Percentiles rank a stretch among this genome's conserved stretches.
Conservation (phyloP, 345 rosid species). For the Aethionema arabicum region DNA sequence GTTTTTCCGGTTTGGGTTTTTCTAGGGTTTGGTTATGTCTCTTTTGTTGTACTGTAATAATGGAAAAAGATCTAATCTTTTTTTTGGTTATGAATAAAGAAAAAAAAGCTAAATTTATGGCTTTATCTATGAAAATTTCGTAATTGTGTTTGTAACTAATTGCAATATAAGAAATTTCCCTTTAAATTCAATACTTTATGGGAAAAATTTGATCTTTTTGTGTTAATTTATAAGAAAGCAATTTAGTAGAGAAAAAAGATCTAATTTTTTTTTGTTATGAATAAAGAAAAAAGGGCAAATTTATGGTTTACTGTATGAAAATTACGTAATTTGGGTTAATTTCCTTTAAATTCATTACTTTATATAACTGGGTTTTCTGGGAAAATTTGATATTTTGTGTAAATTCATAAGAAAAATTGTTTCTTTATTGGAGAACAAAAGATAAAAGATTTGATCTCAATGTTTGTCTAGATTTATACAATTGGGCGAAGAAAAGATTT, state of each 20-base stretch:
- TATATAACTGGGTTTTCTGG: too few species aligned
- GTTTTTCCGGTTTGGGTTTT: neutral
- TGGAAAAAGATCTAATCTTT: constrained; percentile 2
- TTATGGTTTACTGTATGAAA: too few species aligned
- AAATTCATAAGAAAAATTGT: neutral
- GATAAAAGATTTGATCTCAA: constrained; percentile 6
- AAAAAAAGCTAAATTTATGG: neutral
- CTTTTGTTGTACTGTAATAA: neutral
- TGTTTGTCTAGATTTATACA: constrained; percentile 30
- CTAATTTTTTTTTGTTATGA: neutral
- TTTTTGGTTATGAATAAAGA: neutral
- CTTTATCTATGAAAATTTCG: too few species aligned
- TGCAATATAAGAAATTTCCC: too few species aligned
- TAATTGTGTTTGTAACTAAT: too few species aligned
- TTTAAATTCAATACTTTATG: too few species aligned
- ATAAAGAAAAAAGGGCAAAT: too few species aligned
- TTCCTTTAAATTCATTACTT: too few species aligned
- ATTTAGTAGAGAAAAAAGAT: neutral
- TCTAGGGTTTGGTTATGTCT: neutral
- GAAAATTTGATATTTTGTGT: neutral
- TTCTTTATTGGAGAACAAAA: constrained; percentile 27
- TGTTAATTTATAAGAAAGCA: neutral
- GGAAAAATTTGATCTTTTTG: too few species aligned
- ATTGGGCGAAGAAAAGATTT: neutral
- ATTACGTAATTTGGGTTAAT: too few species aligned